These are phyloP conservation scores for Quillaja saponaria DNA, from an alignment of 306 rosid genomes.

Conservation along the genomic window DNA sequence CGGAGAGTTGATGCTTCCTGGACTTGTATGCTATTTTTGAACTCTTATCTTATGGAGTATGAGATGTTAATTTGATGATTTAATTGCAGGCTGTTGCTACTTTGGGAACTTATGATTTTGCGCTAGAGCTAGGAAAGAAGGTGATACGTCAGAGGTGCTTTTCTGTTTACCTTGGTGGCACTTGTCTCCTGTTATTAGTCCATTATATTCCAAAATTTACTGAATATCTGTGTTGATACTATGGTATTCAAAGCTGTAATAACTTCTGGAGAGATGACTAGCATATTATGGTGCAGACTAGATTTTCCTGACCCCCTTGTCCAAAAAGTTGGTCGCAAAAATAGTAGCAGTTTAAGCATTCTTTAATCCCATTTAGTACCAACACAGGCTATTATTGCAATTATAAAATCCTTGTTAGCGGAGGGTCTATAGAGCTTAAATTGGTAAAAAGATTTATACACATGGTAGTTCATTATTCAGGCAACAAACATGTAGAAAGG, in stretches of 20 bases:
- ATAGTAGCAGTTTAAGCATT: not conserved
- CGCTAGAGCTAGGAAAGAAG: constrained; percentile 84
- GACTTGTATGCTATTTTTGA: constrained; percentile 10
- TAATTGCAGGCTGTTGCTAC: constrained; percentile 77
- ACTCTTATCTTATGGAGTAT: not conserved
- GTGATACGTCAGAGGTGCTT: constrained; percentile 86
- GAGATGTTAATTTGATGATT: constrained; percentile 1
- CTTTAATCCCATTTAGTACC: not conserved
- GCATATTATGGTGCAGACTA: too few relatives aligned
- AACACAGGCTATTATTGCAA: too few relatives aligned
- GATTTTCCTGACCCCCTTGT: not conserved
- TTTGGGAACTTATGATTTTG: constrained; percentile 95
- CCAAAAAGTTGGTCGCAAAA: too few relatives aligned
- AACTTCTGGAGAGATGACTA: too few relatives aligned
- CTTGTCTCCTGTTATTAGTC: constrained; percentile 3
- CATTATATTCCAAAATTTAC: not conserved
- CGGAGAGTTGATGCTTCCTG: constrained; percentile 21
- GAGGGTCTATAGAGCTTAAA: not conserved
- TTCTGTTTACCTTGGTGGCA: constrained; percentile 25
- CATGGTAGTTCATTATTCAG: not conserved
- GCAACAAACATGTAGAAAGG: not conserved
- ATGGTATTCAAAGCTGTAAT: not conserved
- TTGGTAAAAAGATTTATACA: not conserved
- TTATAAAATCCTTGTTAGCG: too few relatives aligned
- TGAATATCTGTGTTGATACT: not conserved